Base-by-base conservation (phyloP, 2,329 filamentous ascomycete genomes). In the Aspergillus bombycis region DNA sequence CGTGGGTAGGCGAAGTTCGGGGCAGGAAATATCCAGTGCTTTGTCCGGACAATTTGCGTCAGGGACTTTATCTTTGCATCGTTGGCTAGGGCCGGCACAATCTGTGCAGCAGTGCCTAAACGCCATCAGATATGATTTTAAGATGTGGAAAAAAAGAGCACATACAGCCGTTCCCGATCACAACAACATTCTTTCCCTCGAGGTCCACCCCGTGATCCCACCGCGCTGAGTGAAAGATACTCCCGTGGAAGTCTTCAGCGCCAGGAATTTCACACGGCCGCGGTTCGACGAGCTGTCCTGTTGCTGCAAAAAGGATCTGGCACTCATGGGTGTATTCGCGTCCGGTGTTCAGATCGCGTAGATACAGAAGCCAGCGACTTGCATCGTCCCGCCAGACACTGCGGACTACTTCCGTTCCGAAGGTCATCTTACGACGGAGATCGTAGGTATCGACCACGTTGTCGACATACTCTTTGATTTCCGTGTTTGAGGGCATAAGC, bases 11-110 rank as follows among this genome's bases (percentile, higher is more conserved):
- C 74, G 67, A 85, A 77, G 16, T 73, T 67, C 0, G 70, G n/a
- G 19, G 74, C 72, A 1, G 82, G 81, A 1, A 82, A 78, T 0
- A 86, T 80, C 85, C 85, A 88, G 8, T 86, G 86, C 9, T 85
- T 83, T 7, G 82, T 82, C 26, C 84, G 77, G 79, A 88, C 82
- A 7, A 88, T 71, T 66, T 88, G 86, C 0, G 84, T 86, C 1
- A 88, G 79, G 5, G 82, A 82, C 66, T 83, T 86, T 10, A 81
- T 82, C 32, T 80, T 80, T 57, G 80, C 75, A 2, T 14, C 6
- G 1, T 36, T 36, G 34, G 79, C 62, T 6, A 73, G 53, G 11
- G 68, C 64, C 3, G 72, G 72, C 5, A 74, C 69, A 21, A 74
- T 69, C 53, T 74, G 72, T 1, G 70, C 65, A 30, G 63, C 72